phyloP scores from a whole-genome alignment of 2,329 filamentous ascomycete species.

The Gremmenia infestans region DNA sequence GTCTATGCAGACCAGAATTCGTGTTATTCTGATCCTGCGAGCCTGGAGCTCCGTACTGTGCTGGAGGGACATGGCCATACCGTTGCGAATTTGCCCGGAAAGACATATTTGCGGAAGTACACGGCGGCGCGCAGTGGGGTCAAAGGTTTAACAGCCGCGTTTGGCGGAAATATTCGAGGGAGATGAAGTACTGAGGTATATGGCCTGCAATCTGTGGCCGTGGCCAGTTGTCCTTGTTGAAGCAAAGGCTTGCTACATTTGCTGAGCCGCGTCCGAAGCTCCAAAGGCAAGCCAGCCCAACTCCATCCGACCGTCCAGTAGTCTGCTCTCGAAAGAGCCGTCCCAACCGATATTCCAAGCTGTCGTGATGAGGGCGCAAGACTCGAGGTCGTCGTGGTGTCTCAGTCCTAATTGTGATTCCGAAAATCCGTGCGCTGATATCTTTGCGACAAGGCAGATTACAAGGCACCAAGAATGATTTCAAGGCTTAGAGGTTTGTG shows the following conservation, averaged over 20 bases:
- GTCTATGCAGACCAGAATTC: constrained; percentile 41
- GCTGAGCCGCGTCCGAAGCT: constrained; percentile 15
- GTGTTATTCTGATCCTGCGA: constrained; percentile 35
- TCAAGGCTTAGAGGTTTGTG: neutral
- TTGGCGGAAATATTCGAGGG: constrained; percentile 1
- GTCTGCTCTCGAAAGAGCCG: constrained; percentile 9
- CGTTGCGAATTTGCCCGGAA: constrained; percentile 56
- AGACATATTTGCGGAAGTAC: constrained; percentile 44
- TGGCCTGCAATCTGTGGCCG: constrained; percentile 16
- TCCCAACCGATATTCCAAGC: neutral
- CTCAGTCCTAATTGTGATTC: neutral
- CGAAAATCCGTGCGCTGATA: neutral
- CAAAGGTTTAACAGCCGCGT: neutral
- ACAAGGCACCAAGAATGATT: neutral
- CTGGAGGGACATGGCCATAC: constrained; percentile 62
- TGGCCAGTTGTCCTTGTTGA: constrained; percentile 14
- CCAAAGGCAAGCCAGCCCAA: constrained; percentile 6
- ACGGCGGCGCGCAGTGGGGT: constrained; percentile 9
- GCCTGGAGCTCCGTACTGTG: constrained; percentile 49
- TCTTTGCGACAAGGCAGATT: neutral
- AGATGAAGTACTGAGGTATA: constrained; percentile 5
- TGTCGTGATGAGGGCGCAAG: neutral
- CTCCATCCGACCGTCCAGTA: constrained; percentile 17
- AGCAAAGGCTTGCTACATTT: constrained; percentile 18
- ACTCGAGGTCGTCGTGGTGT: neutral